Conservation (phyloP, 805 yeast species). For the Suhomyces canberraensis region DNA sequence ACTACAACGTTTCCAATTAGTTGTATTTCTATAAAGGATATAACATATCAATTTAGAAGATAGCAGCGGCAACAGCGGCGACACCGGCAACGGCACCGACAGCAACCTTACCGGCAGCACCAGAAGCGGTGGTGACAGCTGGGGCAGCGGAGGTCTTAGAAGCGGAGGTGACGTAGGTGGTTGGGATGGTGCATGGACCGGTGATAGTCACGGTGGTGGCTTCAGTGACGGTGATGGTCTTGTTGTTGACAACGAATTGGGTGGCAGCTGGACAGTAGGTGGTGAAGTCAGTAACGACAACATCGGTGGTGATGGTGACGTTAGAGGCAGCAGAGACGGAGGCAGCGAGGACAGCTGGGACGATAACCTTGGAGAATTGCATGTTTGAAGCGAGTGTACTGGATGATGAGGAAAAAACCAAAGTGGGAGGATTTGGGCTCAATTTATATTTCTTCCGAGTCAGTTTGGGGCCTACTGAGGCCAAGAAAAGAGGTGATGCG, state of each 20-base stretch:
- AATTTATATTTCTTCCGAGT: constrained; percentile 9
- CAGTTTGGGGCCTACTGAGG: too few relatives aligned
- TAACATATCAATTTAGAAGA: constrained; percentile 31
- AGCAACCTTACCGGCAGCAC: constrained; percentile 40
- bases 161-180: constrained; percentile 33
- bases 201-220: constrained; percentile 84
- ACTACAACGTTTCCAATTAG: constrained; percentile 1
- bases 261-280: constrained; percentile 85
- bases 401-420: not conserved
- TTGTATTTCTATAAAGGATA: constrained; percentile 7
- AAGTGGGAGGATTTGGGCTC: constrained; percentile 1
- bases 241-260: constrained; percentile 57
- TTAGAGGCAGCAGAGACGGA: constrained; percentile 43
- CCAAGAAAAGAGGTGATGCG: too few relatives aligned
- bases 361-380: constrained; percentile 36
- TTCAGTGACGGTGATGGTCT: constrained; percentile 70
- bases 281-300: constrained; percentile 66
- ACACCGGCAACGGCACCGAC: constrained; percentile 51
- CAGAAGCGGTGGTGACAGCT: constrained; percentile 22
- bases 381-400: constrained; percentile 23
- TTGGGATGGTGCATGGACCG: constrained; percentile 76
- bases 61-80: constrained; percentile 49
- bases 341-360: constrained; percentile 43
- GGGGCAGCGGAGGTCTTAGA: constrained; percentile 16
- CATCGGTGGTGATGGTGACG: constrained; percentile 49